These are phyloP conservation scores for Lablab purpureus DNA, from an alignment of 306 rosid genomes.

Conservation along the genomic window DNA sequence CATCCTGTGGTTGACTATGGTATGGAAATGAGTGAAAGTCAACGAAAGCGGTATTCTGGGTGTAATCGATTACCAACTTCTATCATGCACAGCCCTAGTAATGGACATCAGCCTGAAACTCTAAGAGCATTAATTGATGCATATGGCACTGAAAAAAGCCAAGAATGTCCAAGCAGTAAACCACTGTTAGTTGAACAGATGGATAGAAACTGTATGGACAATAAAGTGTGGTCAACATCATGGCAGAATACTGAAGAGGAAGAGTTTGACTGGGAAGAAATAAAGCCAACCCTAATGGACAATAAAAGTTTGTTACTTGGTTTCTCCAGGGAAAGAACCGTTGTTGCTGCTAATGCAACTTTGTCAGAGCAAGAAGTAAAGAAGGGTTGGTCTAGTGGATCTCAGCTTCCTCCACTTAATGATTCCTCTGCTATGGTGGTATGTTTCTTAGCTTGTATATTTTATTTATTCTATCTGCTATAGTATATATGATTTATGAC, in stretches of 20 bases:
- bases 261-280: slow-evolving; percentile 95
- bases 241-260: slow-evolving; percentile 97
- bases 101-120: slow-evolving; percentile 72
- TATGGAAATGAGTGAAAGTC: slow-evolving; percentile 68
- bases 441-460: slow-evolving; percentile 58
- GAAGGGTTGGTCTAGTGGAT: slow-evolving; percentile 62
- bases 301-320: slow-evolving; percentile 54
- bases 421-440: slow-evolving; percentile 60
- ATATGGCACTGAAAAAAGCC: slow-evolving; percentile 80
- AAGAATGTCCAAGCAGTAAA: slow-evolving; percentile 61
- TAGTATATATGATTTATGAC: not conserved
- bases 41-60: slow-evolving; percentile 61
- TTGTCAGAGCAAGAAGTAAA: slow-evolving; percentile 54
- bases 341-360: slow-evolving; percentile 50
- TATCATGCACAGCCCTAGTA: slow-evolving; percentile 55
- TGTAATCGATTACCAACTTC: slow-evolving; percentile 59
- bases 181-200: slow-evolving; percentile 62
- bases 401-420: slow-evolving; percentile 59
- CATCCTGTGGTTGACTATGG: slow-evolving; percentile 58
- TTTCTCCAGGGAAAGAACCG: slow-evolving; percentile 58
- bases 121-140: slow-evolving; percentile 92
- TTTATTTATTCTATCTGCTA: slow-evolving; percentile 22
- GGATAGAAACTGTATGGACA: slow-evolving; percentile 62
- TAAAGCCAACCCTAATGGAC: slow-evolving; percentile 75
- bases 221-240: slow-evolving; percentile 59